Evolutionary conservation across 495 filamentous ascomycete species (phyloP).

Genomic region (Penicillium subrubescens): DNA sequence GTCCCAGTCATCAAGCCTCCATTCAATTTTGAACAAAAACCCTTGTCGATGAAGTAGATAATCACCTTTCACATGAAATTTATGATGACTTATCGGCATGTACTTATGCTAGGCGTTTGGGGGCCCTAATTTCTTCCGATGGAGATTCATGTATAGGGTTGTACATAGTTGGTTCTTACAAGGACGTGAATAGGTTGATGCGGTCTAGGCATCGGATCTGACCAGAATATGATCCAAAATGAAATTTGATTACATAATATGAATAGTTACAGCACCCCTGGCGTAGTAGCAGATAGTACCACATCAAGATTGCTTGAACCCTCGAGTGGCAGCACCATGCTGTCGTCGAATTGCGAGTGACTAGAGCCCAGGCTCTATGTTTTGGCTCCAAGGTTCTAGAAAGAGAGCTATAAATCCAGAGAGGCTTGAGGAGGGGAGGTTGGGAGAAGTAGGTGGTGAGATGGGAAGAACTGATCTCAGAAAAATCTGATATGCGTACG

Average conservation of each 20-base stretch:
- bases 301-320: conserved; percentile 53
- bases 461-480: too few species aligned
- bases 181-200: background rate
- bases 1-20: background rate
- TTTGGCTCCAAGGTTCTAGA: too few species aligned
- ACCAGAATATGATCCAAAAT: background rate
- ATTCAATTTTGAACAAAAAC: conserved; percentile 29
- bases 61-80: background rate
- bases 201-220: background rate
- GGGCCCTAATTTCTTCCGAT: background rate
- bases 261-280: background rate
- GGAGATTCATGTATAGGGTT: background rate
- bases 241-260: background rate
- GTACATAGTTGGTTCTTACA: background rate
- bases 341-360: too few species aligned
- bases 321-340: conserved; percentile 43
- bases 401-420: too few species aligned
- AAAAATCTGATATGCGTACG: too few species aligned
- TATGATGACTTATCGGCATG: conserved; percentile 14
- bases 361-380: too few species aligned
- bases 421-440: too few species aligned
- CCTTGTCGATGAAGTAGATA: conserved; percentile 5
- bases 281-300: conserved; percentile 7
- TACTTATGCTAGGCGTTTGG: background rate
- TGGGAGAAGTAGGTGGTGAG: too few species aligned